These are phyloP conservation scores for Aspergillus tubingensis DNA, from an alignment of 2,329 filamentous ascomycete genomes.

Conservation along the genomic window DNA sequence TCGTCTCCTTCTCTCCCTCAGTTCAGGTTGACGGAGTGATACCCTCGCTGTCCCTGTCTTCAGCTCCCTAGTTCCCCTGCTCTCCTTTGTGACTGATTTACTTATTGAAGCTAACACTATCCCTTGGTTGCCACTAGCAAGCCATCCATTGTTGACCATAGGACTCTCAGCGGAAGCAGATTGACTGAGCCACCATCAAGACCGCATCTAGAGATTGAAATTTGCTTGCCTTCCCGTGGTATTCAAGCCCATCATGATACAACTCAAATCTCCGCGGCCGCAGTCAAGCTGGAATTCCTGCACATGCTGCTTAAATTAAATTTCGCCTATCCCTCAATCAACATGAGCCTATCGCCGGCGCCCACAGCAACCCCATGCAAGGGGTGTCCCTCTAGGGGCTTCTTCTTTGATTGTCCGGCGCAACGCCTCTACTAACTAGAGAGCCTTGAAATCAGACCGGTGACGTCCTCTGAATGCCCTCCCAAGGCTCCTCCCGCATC, in stretches of 20 bases:
- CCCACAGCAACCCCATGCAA: conserved; percentile 31
- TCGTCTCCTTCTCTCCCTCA: background rate
- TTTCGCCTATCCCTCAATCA: conserved; percentile 22
- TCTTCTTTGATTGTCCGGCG: conserved; percentile 28
- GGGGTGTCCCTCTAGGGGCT: conserved; percentile 28
- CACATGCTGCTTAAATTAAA: conserved; percentile 23
- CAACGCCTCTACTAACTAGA: conserved; percentile 20
- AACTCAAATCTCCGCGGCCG: conserved; percentile 16
- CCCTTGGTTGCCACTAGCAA: background rate
- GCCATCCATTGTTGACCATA: background rate
- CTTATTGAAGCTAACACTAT: background rate
- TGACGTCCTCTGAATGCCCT: conserved; percentile 24
- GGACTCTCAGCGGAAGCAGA: background rate
- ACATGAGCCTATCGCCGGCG: conserved; percentile 22
- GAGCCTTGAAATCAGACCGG: conserved; percentile 13
- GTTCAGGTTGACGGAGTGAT: background rate
- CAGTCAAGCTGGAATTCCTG: conserved; percentile 13
- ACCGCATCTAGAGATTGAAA: conserved; percentile 7
- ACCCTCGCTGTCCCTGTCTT: background rate
- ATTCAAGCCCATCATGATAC: conserved; percentile 15
- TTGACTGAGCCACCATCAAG: conserved; percentile 5
- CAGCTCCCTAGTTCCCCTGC: conserved; percentile 11
- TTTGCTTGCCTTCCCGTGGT: conserved; percentile 11
- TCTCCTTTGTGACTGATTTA: conserved; percentile 14
- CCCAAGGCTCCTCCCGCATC: conserved; percentile 19